phyloP scores from a whole-genome alignment of 1,284 basidiomycete species.

The Sporisorium sorghi region DNA sequence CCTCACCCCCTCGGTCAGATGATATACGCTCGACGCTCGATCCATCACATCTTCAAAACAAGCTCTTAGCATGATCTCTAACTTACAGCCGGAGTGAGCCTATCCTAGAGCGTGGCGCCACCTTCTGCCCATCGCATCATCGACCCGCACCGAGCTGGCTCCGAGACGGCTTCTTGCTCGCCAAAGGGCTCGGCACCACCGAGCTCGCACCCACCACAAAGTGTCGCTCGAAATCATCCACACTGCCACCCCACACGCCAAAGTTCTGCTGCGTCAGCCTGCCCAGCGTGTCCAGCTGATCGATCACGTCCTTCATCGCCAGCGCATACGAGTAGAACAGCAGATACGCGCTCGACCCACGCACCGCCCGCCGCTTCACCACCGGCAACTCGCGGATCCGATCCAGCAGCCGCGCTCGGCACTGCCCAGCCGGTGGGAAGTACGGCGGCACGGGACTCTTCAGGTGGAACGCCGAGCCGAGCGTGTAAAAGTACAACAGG shows the following conservation, averaged over 20 bases:
- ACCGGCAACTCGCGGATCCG: conserved; percentile 76
- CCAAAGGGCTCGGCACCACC: conserved; percentile 22
- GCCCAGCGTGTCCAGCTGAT: conserved; percentile 54
- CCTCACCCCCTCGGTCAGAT: neutral
- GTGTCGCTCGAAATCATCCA: conserved; percentile 56
- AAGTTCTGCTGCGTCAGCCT: conserved; percentile 56
- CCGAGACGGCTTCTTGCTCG: conserved; percentile 30
- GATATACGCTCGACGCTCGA: neutral
- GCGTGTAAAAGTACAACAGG: conserved; percentile 87
- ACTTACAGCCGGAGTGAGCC: neutral
- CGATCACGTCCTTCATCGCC: conserved; percentile 76
- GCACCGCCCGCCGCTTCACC: conserved; percentile 76
- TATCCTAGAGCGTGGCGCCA: neutral
- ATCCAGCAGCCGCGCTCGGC: conserved; percentile 78
- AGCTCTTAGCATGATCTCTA: neutral
- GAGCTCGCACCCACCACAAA: conserved; percentile 40
- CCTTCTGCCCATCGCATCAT: neutral
- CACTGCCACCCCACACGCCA: conserved; percentile 60
- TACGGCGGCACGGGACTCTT: conserved; percentile 94
- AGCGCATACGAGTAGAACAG: conserved; percentile 93
- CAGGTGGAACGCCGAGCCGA: conserved; percentile 86
- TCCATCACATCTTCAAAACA: neutral
- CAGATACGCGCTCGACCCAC: conserved; percentile 77
- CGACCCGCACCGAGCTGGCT: conserved; percentile 15
- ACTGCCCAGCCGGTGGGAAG: conserved; percentile 87